Conservation (phyloP, 257 asterid species). For the Plectranthus barbatus region DNA sequence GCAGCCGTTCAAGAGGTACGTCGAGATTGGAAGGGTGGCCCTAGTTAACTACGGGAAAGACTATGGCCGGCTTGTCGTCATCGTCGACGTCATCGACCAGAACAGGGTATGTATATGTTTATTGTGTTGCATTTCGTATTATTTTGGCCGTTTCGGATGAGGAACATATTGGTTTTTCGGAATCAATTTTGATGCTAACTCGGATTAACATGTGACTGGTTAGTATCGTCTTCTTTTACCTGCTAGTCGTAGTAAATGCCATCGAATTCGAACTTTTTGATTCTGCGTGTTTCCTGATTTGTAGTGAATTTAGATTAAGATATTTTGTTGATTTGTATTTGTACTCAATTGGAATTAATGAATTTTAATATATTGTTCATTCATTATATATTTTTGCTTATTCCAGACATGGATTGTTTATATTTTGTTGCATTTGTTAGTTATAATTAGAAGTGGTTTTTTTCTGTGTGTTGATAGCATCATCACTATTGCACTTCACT, state of each 20-base stretch:
- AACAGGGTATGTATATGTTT: slow-evolving; percentile 29
- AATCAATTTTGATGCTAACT: neutral
- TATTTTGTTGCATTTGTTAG: too few species aligned
- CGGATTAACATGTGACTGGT: too few species aligned
- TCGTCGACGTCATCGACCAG: slow-evolving; percentile 52
- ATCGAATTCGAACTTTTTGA: too few species aligned
- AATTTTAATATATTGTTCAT: neutral
- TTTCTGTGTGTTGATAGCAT: too few species aligned
- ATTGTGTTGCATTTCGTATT: neutral
- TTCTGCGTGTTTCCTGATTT: neutral
- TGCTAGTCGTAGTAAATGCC: neutral
- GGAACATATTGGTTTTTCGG: too few species aligned
- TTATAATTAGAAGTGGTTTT: too few species aligned
- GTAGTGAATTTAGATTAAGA: neutral
- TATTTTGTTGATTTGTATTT: neutral
- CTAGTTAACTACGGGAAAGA: slow-evolving; percentile 65
- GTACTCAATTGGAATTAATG: too few species aligned
- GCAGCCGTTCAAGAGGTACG: slow-evolving; percentile 73
- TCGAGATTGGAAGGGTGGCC: slow-evolving; percentile 67
- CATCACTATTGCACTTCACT: too few species aligned
- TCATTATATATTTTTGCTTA: neutral
- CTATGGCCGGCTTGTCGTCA: slow-evolving; percentile 56
- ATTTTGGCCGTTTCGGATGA: neutral
- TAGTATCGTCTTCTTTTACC: too few species aligned
- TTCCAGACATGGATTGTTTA: too few species aligned